phyloP scores from a whole-genome alignment of 495 filamentous ascomycete species.

The Parmelia sp. region DNA sequence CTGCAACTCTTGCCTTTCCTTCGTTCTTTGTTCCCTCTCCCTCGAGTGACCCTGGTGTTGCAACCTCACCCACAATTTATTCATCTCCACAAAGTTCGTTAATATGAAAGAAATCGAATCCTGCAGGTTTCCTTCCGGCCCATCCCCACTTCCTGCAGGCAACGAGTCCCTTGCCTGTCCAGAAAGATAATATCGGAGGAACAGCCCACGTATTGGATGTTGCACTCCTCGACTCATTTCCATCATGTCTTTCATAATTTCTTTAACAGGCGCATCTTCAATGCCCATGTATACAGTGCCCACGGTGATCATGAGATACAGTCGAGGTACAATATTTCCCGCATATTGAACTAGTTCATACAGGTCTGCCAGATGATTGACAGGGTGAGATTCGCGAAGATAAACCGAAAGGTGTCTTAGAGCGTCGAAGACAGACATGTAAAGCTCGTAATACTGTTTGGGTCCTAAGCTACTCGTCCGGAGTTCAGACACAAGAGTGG shows the following conservation, averaged over 20 bases:
- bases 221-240: slow-evolving; percentile 98
- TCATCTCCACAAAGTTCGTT: slow-evolving; percentile 99
- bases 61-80: slow-evolving; percentile 95
- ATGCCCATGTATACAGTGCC: slow-evolving; percentile 99
- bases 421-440: slow-evolving; percentile 98
- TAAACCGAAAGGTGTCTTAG: slow-evolving; percentile 94
- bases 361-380: slow-evolving; percentile 94
- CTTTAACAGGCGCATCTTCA: slow-evolving; percentile 96
- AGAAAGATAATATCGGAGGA: slow-evolving; percentile 90
- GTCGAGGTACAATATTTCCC: slow-evolving; percentile 90
- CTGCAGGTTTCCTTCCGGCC: slow-evolving; percentile 90
- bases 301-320: slow-evolving; percentile 98
- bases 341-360: slow-evolving; percentile 99
- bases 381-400: slow-evolving; percentile 91
- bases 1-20: slow-evolving; percentile 91
- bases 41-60: slow-evolving; percentile 97
- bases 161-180: slow-evolving; percentile 88
- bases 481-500: slow-evolving; percentile 93
- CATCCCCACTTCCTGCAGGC: slow-evolving; percentile 73
- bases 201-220: slow-evolving; percentile 89
- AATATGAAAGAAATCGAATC: slow-evolving; percentile 96
- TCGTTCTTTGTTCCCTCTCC: slow-evolving; percentile 85
- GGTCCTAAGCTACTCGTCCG: slow-evolving; percentile 91
- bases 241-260: slow-evolving; percentile 99
- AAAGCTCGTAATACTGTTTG: slow-evolving; percentile 98